Conservation (phyloP, 345 rosid genomes). For the Salix koriyanagi region DNA sequence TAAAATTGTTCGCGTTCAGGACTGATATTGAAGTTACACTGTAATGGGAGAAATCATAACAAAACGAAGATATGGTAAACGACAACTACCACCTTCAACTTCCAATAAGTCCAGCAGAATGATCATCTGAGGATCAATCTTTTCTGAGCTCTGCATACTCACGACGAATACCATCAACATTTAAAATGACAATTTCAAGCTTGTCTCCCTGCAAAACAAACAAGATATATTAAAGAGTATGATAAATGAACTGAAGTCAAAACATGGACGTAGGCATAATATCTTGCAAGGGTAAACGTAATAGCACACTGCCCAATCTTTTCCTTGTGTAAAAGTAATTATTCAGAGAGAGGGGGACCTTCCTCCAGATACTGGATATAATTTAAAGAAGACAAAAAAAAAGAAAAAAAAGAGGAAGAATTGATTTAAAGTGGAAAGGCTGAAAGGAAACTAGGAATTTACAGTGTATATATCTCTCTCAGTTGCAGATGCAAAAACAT, state of each 20-base stretch:
- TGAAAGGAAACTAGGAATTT: slow-evolving; percentile 28
- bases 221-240: neutral
- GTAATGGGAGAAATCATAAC: neutral
- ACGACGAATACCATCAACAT: slow-evolving; percentile 59
- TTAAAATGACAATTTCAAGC: slow-evolving; percentile 72
- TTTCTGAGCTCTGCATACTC: slow-evolving; percentile 80
- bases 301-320: neutral
- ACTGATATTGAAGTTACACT: neutral
- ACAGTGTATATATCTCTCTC: slow-evolving; percentile 98
- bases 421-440: neutral
- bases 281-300: neutral
- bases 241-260: neutral
- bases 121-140: slow-evolving; percentile 41
- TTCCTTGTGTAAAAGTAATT: neutral
- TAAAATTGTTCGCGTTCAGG: neutral
- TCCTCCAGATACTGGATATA: neutral
- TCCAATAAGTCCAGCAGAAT: neutral
- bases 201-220: slow-evolving; percentile 64
- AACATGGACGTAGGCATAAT: neutral
- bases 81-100: neutral
- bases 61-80: neutral
- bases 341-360: neutral
- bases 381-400: neutral
- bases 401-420: neutral
- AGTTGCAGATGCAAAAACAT: slow-evolving; percentile 87